Conservation (phyloP, 2,329 filamentous ascomycete species). For the Waltergamsia citrina region DNA sequence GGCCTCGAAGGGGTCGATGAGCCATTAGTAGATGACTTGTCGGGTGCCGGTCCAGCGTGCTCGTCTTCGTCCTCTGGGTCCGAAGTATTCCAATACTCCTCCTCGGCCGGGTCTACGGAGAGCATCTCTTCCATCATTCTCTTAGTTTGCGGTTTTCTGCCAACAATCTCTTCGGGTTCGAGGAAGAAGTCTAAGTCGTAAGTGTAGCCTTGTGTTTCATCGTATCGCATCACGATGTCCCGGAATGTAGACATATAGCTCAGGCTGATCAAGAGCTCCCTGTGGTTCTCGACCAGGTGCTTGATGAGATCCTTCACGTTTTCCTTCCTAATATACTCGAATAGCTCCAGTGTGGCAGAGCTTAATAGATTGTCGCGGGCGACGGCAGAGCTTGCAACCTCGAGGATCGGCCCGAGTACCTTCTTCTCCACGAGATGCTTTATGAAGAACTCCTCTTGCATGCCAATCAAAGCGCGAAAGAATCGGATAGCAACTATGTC, state of each 20-base stretch:
- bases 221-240: constrained; percentile 65
- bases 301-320: constrained; percentile 72
- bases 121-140: constrained; percentile 66
- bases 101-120: constrained; percentile 67
- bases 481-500: constrained; percentile 85
- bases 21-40: constrained; percentile 45
- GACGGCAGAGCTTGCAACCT: constrained; percentile 77
- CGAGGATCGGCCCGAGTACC: constrained; percentile 74
- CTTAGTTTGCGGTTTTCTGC: constrained; percentile 29
- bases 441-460: constrained; percentile 88
- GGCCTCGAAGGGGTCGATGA: constrained; percentile 55
- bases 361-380: constrained; percentile 88
- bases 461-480: constrained; percentile 74
- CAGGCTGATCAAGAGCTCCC: constrained; percentile 65
- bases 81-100: constrained; percentile 87
- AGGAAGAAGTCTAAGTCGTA: constrained; percentile 61
- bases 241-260: constrained; percentile 82
- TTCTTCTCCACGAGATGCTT: constrained; percentile 74
- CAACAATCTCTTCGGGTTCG: constrained; percentile 56
- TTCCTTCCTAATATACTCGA: constrained; percentile 81
- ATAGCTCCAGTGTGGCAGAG: constrained; percentile 88
- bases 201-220: constrained; percentile 64
- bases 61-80: constrained; percentile 75
- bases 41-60: constrained; percentile 15
- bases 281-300: constrained; percentile 76